phyloP scores from a whole-genome alignment of 192 early-diverging fungal species.

The Radiomyces spectabilis region DNA sequence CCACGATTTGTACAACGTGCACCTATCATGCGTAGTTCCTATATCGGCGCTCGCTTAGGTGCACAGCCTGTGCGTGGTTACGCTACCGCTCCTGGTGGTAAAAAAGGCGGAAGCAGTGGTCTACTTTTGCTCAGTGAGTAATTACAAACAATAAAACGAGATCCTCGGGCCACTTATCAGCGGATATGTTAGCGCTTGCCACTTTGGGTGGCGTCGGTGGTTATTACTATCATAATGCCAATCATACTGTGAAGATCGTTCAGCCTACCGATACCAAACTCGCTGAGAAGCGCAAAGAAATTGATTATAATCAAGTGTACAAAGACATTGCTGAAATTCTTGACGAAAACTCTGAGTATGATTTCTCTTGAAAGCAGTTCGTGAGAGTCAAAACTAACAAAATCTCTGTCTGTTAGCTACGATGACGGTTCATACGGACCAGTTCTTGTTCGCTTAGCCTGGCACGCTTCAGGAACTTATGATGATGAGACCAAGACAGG shows the following conservation, averaged over 20 bases:
- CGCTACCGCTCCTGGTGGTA: not conserved
- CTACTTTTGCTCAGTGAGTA: not conserved
- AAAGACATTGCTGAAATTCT: constrained; percentile 67
- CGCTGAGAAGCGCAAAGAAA: constrained; percentile 24
- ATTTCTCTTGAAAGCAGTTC: constrained; percentile 6
- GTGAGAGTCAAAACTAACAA: not conserved
- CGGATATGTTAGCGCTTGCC: constrained; percentile 6
- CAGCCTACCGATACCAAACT: not conserved
- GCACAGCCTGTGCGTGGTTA: not conserved
- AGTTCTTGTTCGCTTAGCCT: constrained; percentile 74
- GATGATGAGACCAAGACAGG: constrained; percentile 58
- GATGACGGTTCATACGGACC: constrained; percentile 79
- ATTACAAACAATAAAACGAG: too few species aligned
- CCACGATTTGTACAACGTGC: too few species aligned
- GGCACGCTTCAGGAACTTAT: constrained; percentile 82
- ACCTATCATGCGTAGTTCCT: not conserved
- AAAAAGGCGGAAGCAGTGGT: not conserved
- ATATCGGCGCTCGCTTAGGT: too few species aligned
- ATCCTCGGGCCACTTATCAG: not conserved
- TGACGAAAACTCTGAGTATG: constrained; percentile 58
- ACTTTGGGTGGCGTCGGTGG: constrained; percentile 33
- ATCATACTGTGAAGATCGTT: not conserved
- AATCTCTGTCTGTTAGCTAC: constrained; percentile 29
- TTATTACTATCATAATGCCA: constrained; percentile 35
- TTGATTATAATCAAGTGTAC: constrained; percentile 64